phyloP scores from a whole-genome alignment of 2,329 filamentous ascomycete genomes.

The Alternaria ventricosa region DNA sequence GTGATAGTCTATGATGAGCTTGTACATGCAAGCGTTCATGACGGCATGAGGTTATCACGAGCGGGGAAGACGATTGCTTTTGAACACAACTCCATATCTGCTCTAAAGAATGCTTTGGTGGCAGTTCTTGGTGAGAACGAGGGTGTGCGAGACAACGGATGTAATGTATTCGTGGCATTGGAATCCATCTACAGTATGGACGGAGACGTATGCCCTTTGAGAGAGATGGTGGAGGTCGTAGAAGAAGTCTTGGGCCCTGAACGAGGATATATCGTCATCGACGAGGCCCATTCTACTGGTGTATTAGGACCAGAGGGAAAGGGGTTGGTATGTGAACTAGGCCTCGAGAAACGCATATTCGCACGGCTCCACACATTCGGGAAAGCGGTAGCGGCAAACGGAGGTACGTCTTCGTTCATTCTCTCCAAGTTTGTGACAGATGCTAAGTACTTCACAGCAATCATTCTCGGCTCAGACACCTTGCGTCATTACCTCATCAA shows the following conservation, averaged over 20 bases:
- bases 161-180: slow-evolving; percentile 43
- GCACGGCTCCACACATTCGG: slow-evolving; percentile 70
- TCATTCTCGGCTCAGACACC: slow-evolving; percentile 39
- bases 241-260: slow-evolving; percentile 61
- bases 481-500: slow-evolving; percentile 47
- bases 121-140: slow-evolving; percentile 17
- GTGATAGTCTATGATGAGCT: slow-evolving; percentile 71
- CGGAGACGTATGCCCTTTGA: slow-evolving; percentile 72
- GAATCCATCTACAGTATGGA: slow-evolving; percentile 76
- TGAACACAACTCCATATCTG: slow-evolving; percentile 61
- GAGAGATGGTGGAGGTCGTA: slow-evolving; percentile 64
- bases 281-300: slow-evolving; percentile 73
- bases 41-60: slow-evolving; percentile 71
- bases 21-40: slow-evolving; percentile 79
- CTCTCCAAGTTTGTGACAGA: neutral
- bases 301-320: slow-evolving; percentile 63
- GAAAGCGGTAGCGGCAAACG: slow-evolving; percentile 71
- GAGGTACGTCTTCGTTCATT: slow-evolving; percentile 60
- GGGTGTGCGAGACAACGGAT: slow-evolving; percentile 24
- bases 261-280: slow-evolving; percentile 69
- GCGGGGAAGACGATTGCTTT: slow-evolving; percentile 60
- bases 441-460: slow-evolving; percentile 23
- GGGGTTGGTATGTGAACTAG: slow-evolving; percentile 61
- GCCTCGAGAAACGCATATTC: slow-evolving; percentile 63
- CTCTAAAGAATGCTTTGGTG: slow-evolving; percentile 51